Evolutionary conservation across 2,329 filamentous ascomycete species (phyloP).

Genomic region (Colletotrichum caudatum): DNA sequence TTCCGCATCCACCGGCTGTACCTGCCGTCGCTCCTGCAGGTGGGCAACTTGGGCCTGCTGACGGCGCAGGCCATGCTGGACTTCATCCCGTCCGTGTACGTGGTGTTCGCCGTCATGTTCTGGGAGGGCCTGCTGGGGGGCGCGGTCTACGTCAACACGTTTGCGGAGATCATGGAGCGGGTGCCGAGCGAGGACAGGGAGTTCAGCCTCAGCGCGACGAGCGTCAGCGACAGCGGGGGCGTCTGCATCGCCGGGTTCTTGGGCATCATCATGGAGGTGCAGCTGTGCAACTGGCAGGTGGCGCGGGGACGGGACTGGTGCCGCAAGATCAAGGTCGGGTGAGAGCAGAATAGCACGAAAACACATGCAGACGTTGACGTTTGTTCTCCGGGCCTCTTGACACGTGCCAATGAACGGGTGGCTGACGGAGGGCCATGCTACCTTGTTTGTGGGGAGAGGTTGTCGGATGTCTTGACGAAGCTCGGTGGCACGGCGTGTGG

Average conservation of each 20-base stretch:
- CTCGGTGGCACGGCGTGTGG: conserved; percentile 1
- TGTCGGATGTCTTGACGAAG: background rate
- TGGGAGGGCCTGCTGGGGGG: conserved; percentile 96
- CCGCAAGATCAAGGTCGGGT: conserved; percentile 62
- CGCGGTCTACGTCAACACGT: conserved; percentile 94
- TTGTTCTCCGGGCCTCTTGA: background rate
- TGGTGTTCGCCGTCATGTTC: conserved; percentile 88
- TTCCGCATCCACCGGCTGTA: conserved; percentile 85
- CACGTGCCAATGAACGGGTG: background rate
- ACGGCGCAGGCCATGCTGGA: conserved; percentile 81
- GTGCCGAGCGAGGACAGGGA: conserved; percentile 83
- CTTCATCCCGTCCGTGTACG: conserved; percentile 86
- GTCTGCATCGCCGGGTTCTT: conserved; percentile 90
- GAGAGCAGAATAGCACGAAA: conserved; percentile 20
- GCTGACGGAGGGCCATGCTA: background rate
- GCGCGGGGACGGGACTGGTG: conserved; percentile 82
- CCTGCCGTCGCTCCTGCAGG: conserved; percentile 82
- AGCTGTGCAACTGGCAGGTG: conserved; percentile 87
- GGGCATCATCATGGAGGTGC: conserved; percentile 84
- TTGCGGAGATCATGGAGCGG: conserved; percentile 91
- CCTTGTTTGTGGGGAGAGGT: background rate
- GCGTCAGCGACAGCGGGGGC: conserved; percentile 90
- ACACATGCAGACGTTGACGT: background rate
- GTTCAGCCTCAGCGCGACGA: conserved; percentile 90
- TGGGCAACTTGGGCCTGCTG: conserved; percentile 80